Evolutionary conservation across 495 filamentous ascomycete species (phyloP).

Genomic region (Symbiotaphrina buchneri): DNA sequence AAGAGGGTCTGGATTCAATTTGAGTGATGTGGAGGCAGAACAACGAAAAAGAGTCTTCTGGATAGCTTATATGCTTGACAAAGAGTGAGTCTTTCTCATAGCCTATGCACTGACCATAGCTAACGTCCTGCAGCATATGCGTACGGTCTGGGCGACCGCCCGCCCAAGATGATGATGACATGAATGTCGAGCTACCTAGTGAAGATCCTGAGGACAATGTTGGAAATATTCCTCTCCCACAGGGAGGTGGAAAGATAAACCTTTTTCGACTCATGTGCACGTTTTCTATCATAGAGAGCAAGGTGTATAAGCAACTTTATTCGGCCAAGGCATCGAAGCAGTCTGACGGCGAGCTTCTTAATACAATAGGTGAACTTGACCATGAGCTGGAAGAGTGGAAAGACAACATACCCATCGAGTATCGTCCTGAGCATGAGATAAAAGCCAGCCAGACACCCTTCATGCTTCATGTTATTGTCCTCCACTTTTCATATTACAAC

Average conservation of each 20-base stretch:
- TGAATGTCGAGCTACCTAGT: constrained; percentile 90
- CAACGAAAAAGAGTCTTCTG: constrained; percentile 94
- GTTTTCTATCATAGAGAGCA: constrained; percentile 78
- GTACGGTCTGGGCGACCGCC: constrained; percentile 81
- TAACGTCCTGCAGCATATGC: constrained; percentile 34
- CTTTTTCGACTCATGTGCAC: constrained; percentile 80
- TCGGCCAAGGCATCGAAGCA: constrained; percentile 81
- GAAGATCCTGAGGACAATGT: constrained; percentile 80
- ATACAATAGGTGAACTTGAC: constrained; percentile 91
- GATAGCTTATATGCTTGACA: constrained; percentile 93
- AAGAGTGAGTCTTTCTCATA: constrained; percentile 32
- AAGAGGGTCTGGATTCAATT: constrained; percentile 68
- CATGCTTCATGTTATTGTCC: constrained; percentile 73
- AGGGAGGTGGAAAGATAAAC: constrained; percentile 86
- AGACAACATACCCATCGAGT: constrained; percentile 79
- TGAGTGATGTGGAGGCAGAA: constrained; percentile 79
- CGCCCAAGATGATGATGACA: constrained; percentile 91
- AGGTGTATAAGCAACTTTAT: constrained; percentile 85
- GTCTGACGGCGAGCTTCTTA: constrained; percentile 79
- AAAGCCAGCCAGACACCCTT: constrained; percentile 73
- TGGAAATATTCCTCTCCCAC: constrained; percentile 74
- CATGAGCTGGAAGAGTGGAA: constrained; percentile 91
- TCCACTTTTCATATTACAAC: constrained; percentile 97
- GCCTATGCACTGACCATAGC: background rate
- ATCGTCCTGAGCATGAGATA: constrained; percentile 87